Evolutionary conservation across 2,329 filamentous ascomycete genomes (phyloP).

Genomic region (Arthrobotrys iridis): DNA sequence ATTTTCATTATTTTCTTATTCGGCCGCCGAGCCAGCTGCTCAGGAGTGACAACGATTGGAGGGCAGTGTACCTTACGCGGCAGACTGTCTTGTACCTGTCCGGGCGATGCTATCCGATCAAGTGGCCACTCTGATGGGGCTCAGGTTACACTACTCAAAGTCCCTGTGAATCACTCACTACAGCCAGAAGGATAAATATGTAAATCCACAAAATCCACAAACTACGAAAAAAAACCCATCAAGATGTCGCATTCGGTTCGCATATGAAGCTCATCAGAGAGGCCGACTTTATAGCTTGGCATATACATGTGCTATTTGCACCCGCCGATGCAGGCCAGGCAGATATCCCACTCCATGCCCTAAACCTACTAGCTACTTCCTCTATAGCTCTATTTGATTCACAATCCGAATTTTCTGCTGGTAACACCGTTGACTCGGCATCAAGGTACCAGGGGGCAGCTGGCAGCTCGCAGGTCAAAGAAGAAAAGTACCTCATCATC

Average conservation of each 20-base stretch:
- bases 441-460: conserved; percentile 18
- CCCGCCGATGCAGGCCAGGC: conserved; percentile 23
- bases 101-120: conserved; percentile 30
- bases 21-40: not conserved
- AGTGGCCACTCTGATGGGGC: conserved; percentile 5
- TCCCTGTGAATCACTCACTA: conserved; percentile 40
- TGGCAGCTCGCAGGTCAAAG: not conserved
- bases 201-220: not conserved
- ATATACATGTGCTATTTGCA: not conserved
- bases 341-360: conserved; percentile 33
- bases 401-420: conserved; percentile 30
- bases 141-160: no score
- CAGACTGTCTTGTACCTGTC: not conserved
- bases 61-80: conserved; percentile 47
- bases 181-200: not conserved
- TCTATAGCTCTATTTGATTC: conserved; percentile 44
- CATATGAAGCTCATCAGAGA: not conserved
- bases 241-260: not conserved
- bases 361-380: conserved; percentile 41
- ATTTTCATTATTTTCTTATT: conserved; percentile 37
- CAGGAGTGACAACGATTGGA: conserved; percentile 26
- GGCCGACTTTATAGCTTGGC: conserved; percentile 39
- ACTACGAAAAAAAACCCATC: not conserved
- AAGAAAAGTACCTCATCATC: conserved; percentile 50
- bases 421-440: conserved; percentile 28